These are phyloP conservation scores for Prunella vulgaris DNA, from an alignment of 257 asterid genomes.

Conservation along the genomic window DNA sequence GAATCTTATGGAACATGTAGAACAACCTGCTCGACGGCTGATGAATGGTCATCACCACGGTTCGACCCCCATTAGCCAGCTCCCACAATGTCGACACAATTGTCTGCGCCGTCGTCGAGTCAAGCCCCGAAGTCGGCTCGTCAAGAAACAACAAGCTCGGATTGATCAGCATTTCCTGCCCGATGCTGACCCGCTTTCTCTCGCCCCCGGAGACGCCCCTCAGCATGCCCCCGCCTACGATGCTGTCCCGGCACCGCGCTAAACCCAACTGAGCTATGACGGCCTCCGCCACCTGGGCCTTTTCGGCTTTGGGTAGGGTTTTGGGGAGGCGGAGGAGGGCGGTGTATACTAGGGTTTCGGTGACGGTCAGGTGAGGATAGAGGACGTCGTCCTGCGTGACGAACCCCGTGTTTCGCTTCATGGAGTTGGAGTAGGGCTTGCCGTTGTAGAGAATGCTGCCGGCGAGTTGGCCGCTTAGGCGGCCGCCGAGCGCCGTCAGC, in stretches of 20 bases:
- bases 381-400: constrained; percentile 70
- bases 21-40: constrained; percentile 75
- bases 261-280: constrained; percentile 60
- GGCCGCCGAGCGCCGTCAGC: constrained; percentile 65
- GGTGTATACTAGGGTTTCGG: constrained; percentile 60
- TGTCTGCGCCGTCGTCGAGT: constrained; percentile 69
- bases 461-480: constrained; percentile 30
- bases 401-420: constrained; percentile 66
- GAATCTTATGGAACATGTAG: constrained; percentile 67
- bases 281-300: constrained; percentile 42
- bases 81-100: constrained; percentile 62
- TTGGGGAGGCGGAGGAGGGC: constrained; percentile 70
- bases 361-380: constrained; percentile 70
- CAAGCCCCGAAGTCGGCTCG: constrained; percentile 82
- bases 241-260: constrained; percentile 40
- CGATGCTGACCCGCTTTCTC: constrained; percentile 71
- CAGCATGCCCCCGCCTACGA: constrained; percentile 38
- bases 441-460: constrained; percentile 60
- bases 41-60: constrained; percentile 70
- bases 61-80: constrained; percentile 52
- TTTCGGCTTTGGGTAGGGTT: constrained; percentile 32
- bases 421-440: constrained; percentile 43
- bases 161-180: constrained; percentile 76
- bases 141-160: constrained; percentile 70
- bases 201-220: constrained; percentile 83